Conservation (phyloP, 2,329 filamentous ascomycete genomes). For the Colletotrichum spinosum region DNA sequence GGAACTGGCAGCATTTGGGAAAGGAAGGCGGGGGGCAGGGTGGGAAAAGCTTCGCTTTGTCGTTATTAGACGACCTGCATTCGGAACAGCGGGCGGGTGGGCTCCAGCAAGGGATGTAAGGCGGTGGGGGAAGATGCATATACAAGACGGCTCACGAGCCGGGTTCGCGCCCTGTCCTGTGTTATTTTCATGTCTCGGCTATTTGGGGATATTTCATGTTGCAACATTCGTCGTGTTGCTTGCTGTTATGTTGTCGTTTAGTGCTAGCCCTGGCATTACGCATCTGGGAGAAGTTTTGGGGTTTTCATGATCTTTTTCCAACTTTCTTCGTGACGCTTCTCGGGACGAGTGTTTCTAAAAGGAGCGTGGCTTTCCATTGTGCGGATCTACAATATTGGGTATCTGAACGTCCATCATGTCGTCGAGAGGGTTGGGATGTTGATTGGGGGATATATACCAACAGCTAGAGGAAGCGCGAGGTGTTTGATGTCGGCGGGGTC, state of each 20-base stretch:
- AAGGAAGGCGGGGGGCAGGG: not conserved
- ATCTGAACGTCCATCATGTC: too few relatives aligned
- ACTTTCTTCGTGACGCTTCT: too few relatives aligned
- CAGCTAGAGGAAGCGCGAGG: not conserved
- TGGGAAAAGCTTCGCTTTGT: conserved; percentile 14
- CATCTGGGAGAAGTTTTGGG: conserved; percentile 26
- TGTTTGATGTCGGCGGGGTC: not conserved
- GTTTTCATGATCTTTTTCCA: not conserved
- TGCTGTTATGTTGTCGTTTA: not conserved
- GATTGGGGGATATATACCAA: not conserved
- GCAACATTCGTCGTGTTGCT: not conserved
- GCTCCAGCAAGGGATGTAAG: not conserved
- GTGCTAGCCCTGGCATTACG: conserved; percentile 17
- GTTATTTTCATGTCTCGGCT: not conserved
- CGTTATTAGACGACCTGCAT: conserved; percentile 35
- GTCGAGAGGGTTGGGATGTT: not conserved
- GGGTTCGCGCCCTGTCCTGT: conserved; percentile 20
- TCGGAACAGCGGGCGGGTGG: not conserved
- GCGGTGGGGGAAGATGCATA: conserved; percentile 14
- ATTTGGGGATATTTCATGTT: not conserved
- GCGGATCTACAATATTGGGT: too few relatives aligned
- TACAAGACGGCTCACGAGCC: conserved; percentile 20
- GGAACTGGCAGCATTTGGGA: conserved; percentile 13
- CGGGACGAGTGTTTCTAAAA: too few relatives aligned
- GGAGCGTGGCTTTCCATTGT: too few relatives aligned